Conservation (phyloP, 768 basidiomycete genomes). For the Hemileccinum rubropunctum region DNA sequence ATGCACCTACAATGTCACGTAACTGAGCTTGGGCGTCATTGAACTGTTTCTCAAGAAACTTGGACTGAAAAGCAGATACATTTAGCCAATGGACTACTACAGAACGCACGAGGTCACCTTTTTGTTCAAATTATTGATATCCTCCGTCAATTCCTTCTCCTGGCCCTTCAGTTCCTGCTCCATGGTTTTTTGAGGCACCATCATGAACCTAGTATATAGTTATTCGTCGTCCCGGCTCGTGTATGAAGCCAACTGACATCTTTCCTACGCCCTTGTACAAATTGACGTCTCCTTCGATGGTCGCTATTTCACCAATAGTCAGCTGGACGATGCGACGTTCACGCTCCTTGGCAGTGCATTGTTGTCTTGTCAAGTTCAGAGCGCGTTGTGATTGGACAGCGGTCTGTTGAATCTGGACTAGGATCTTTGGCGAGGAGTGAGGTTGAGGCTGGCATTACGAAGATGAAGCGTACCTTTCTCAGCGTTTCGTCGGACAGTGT, state of each 20-base stretch:
- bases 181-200: constrained; percentile 77
- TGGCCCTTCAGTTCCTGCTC: constrained; percentile 69
- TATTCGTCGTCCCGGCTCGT: background rate
- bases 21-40: constrained; percentile 86
- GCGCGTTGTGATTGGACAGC: constrained; percentile 83
- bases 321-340: constrained; percentile 88
- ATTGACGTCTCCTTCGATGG: constrained; percentile 69
- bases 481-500: constrained; percentile 76
- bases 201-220: constrained; percentile 71
- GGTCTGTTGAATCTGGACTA: constrained; percentile 90
- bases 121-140: constrained; percentile 77
- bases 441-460: constrained; percentile 5
- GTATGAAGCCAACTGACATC: constrained; percentile 52
- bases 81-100: background rate
- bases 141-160: constrained; percentile 83
- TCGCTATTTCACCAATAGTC: constrained; percentile 78
- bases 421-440: constrained; percentile 55
- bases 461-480: constrained; percentile 53
- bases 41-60: constrained; percentile 92
- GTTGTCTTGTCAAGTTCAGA: constrained; percentile 69
- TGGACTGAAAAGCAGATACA: constrained; percentile 48
- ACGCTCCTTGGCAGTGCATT: constrained; percentile 77
- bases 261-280: constrained; percentile 96
- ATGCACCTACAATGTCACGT: constrained; percentile 69
- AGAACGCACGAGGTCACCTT: constrained; percentile 52